Evolutionary conservation across 495 filamentous ascomycete genomes (phyloP).

Genomic region (Bacidia gigantensis): DNA sequence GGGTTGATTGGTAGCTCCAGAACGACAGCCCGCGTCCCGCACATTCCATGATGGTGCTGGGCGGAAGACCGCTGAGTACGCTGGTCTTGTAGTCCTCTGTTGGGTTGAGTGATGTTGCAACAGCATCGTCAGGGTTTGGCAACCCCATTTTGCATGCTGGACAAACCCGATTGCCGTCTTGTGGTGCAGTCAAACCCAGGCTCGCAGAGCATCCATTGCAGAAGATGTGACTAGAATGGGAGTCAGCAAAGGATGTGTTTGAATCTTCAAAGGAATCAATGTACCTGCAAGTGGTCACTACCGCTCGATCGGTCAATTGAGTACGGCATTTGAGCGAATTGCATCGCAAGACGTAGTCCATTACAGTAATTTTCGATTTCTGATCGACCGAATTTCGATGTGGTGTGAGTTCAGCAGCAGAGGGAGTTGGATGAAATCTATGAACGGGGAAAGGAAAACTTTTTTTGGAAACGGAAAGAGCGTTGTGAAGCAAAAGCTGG

Average conservation of each 20-base stretch:
- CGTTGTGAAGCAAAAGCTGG: neutral
- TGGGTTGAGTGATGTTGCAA: slow-evolving; percentile 63
- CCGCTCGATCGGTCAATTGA: slow-evolving; percentile 59
- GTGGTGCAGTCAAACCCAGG: slow-evolving; percentile 48
- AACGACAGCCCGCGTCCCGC: slow-evolving; percentile 72
- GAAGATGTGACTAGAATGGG: slow-evolving; percentile 59
- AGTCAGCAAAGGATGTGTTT: neutral
- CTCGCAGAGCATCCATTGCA: slow-evolving; percentile 61
- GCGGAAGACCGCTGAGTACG: slow-evolving; percentile 71
- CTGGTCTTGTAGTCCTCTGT: slow-evolving; percentile 91
- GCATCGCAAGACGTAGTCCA: slow-evolving; percentile 67
- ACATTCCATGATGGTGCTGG: slow-evolving; percentile 80
- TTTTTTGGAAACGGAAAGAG: neutral
- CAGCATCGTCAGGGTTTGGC: slow-evolving; percentile 61
- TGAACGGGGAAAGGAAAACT: neutral
- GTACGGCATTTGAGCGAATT: slow-evolving; percentile 68
- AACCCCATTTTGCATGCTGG: slow-evolving; percentile 71
- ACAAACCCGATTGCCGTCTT: slow-evolving; percentile 45
- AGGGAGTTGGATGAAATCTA: neutral
- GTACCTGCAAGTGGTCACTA: slow-evolving; percentile 87
- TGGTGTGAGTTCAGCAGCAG: neutral
- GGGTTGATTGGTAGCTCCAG: slow-evolving; percentile 82
- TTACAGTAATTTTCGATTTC: slow-evolving; percentile 24
- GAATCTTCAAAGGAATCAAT: slow-evolving; percentile 1
- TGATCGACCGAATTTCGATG: neutral